These are phyloP conservation scores for Pseudogymnoascus sp. DNA, from an alignment of 2,329 filamentous ascomycete genomes.

Conservation along the genomic window DNA sequence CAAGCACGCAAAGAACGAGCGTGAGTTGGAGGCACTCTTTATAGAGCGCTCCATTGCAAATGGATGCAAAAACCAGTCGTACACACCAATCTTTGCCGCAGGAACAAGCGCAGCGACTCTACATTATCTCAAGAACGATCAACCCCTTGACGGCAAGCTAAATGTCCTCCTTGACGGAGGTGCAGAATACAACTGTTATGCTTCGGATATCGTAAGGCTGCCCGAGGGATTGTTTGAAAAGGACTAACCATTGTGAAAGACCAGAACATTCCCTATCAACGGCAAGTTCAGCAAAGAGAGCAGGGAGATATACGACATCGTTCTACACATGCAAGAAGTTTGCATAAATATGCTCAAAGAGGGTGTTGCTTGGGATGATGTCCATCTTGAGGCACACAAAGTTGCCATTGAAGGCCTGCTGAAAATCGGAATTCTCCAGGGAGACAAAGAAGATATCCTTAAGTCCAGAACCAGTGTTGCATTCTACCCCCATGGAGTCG, in stretches of 20 bases:
- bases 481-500: conserved; percentile 86
- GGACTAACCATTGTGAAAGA: conserved; percentile 52
- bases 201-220: conserved; percentile 51
- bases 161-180: conserved; percentile 82
- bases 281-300: conserved; percentile 64
- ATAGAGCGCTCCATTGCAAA: conserved; percentile 65
- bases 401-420: conserved; percentile 76
- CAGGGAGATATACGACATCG: conserved; percentile 70
- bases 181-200: conserved; percentile 65
- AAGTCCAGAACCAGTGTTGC: conserved; percentile 72
- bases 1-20: conserved; percentile 62
- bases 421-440: conserved; percentile 63
- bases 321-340: conserved; percentile 77
- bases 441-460: conserved; percentile 63
- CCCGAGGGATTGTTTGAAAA: background rate
- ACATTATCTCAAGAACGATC: conserved; percentile 77
- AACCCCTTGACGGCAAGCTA: conserved; percentile 60
- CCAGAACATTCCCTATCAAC: conserved; percentile 75
- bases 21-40: conserved; percentile 75
- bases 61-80: conserved; percentile 75
- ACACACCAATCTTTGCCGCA: conserved; percentile 75
- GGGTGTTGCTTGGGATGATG: conserved; percentile 70
- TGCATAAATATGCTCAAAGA: conserved; percentile 65
- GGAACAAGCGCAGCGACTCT: conserved; percentile 76
- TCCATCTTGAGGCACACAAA: conserved; percentile 71